Base-by-base conservation (phyloP, 1,284 basidiomycete genomes). In the Paramarasmius palmivorus region DNA sequence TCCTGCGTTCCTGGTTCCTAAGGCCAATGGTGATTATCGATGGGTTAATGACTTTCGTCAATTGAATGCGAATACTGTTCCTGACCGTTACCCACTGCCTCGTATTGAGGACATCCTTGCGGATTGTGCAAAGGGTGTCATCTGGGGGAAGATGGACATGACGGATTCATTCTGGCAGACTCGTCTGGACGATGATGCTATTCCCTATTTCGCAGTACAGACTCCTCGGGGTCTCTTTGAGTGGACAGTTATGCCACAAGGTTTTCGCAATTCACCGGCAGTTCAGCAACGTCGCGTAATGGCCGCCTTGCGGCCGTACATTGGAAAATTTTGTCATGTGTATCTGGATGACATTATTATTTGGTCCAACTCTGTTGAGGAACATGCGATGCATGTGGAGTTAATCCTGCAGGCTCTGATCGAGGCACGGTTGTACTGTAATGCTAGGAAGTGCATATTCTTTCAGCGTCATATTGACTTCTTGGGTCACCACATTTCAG, bases 161-260 rank as follows among this genome's bases (percentile, higher is more conserved):
- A 51, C 39, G 73, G 73, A 74, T 46, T 62, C 65, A 0, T 76
- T 73, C 39, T 74, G 73, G 36, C 73, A 75, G 48, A 71, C 65
- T 0, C 48, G 54, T 0, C 58, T 76, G 0, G 66, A 71, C n/a
- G 63, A 66, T 0, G 68, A 71, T 5, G 55, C 73, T 14, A 62
- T 73, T 1, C 50, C 63, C 0, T 63, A 59, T 34, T 68, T 70
- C 0, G 68, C 66, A 0, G 62, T 72, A 0, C 52, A 52, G 1
- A 74, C 69, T 0, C 69, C 65, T 1, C 65, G 61, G 34, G 67
- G 70, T 0, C 49, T 68, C 6, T 72, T 62, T 48, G 65, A 72
- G 52, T 74, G 68, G 68, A 26, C 60, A 1, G 67, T 71, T 15
- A 74, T 73, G 70, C 68, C 68, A 2, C 61, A 65, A 56, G 69